phyloP scores from a whole-genome alignment of 176 grass and related monocot species.

The Avena eriantha region DNA sequence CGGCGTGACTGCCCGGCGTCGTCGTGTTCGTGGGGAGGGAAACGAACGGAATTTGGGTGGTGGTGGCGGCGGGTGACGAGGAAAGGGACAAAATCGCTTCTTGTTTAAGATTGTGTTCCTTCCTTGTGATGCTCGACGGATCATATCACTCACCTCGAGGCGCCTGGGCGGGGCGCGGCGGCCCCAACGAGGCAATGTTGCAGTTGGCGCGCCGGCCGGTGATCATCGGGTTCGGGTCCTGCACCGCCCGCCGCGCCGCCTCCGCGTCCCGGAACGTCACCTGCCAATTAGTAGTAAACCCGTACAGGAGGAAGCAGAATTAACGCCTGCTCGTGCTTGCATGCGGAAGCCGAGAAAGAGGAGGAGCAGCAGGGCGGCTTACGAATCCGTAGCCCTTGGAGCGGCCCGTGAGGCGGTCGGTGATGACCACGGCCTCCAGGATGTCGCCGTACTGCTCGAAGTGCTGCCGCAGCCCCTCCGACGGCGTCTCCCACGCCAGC shows the following conservation, averaged over 20 bases:
- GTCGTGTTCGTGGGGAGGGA: neutral
- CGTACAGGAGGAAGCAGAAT: neutral
- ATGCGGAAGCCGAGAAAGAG: neutral
- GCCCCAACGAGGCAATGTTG: constrained; percentile 91
- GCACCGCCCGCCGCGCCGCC: constrained; percentile 73
- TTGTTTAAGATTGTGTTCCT: neutral
- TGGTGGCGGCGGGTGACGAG: too few relatives aligned
- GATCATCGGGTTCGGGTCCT: constrained; percentile 79
- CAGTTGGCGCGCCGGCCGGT: constrained; percentile 94
- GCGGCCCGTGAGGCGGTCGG: constrained; percentile 79
- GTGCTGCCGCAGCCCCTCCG: constrained; percentile 78
- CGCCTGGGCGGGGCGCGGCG: constrained; percentile 56
- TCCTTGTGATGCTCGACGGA: neutral
- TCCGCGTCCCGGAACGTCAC: constrained; percentile 91
- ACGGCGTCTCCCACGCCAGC: constrained; percentile 91
- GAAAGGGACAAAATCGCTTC: neutral
- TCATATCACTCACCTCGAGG: constrained; percentile 55
- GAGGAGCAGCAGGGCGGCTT: constrained; percentile 3
- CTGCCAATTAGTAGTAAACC: constrained; percentile 24
- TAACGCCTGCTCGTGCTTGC: neutral
- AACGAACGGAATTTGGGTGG: neutral
- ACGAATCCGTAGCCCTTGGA: constrained; percentile 98
- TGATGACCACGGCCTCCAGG: constrained; percentile 95
- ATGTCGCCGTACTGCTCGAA: constrained; percentile 97
- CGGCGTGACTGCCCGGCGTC: too few relatives aligned